A percentile compares a stretch with the other conserved stretches of the same genome.
These are phyloP conservation scores for Psilocybe azurescens DNA, from an alignment of 768 basidiomycete species.

Conservation along the genomic window DNA sequence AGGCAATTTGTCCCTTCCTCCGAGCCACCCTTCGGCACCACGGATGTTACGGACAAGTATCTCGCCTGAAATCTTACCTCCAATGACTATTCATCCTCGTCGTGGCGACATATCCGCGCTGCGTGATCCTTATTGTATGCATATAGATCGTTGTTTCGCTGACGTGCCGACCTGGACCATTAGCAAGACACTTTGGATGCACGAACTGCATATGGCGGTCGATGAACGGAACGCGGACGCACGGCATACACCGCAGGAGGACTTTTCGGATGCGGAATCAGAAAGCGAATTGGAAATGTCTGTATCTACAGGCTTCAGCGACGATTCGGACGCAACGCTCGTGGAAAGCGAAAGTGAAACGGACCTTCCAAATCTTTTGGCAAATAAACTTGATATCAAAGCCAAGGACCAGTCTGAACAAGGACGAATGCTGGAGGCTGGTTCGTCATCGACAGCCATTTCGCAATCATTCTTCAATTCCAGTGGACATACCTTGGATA, in stretches of 20 bases:
- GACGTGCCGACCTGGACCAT: slow-evolving; percentile 68
- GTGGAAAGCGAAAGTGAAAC: slow-evolving; percentile 53
- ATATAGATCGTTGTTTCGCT: slow-evolving; percentile 65
- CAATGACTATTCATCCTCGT: slow-evolving; percentile 59
- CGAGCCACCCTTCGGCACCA: not conserved
- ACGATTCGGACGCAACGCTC: slow-evolving; percentile 62
- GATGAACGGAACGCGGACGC: slow-evolving; percentile 18
- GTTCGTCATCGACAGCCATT: not conserved
- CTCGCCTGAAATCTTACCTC: slow-evolving; percentile 28
- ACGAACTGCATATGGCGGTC: slow-evolving; percentile 52
- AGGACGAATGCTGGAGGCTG: not conserved
- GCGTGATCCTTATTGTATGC: slow-evolving; percentile 59
- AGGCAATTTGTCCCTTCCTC: not conserved
- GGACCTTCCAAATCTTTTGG: slow-evolving; percentile 22
- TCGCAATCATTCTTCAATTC: not conserved
- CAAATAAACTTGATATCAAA: slow-evolving; percentile 18
- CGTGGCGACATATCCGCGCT: slow-evolving; percentile 65
- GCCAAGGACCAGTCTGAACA: slow-evolving; percentile 7
- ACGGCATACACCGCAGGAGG: slow-evolving; percentile 21
- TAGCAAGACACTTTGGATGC: slow-evolving; percentile 67
- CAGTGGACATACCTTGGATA: not conserved
- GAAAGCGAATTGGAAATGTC: slow-evolving; percentile 41
- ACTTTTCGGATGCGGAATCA: slow-evolving; percentile 30
- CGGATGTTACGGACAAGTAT: not conserved
- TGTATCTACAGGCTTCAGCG: slow-evolving; percentile 41